These are phyloP conservation scores for Xenoacremonium recifei DNA, from an alignment of 2,329 filamentous ascomycete species.

Conservation along the genomic window DNA sequence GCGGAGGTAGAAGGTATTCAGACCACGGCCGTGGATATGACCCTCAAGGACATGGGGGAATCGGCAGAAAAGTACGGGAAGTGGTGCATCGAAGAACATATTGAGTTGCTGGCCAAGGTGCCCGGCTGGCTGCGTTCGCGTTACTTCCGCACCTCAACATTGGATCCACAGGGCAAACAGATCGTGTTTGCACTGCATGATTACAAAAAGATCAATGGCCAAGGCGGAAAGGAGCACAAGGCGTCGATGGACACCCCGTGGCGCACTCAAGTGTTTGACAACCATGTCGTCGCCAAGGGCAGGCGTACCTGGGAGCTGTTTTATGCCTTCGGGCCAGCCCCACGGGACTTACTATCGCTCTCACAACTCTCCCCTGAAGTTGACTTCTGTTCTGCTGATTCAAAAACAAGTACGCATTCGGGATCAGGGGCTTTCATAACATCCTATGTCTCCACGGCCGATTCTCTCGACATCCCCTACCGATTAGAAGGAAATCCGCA, in stretches of 20 bases:
- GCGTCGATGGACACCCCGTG: constrained; percentile 63
- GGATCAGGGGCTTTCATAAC: constrained; percentile 53
- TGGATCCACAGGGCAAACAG: constrained; percentile 53
- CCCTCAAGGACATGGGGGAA: constrained; percentile 46
- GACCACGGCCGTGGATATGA: constrained; percentile 61
- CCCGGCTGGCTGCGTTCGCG: constrained; percentile 78
- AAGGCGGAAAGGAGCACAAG: constrained; percentile 63
- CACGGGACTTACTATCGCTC: constrained; percentile 64
- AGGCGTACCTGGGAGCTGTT: constrained; percentile 68
- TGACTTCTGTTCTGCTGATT: constrained; percentile 54
- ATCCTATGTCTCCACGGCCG: constrained; percentile 66
- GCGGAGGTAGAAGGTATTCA: constrained; percentile 58
- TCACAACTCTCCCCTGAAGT: constrained; percentile 45
- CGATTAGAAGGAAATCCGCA: constrained; percentile 70
- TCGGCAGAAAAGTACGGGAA: constrained; percentile 55
- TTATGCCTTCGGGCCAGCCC: constrained; percentile 76
- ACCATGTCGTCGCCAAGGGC: constrained; percentile 55
- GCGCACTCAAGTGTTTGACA: constrained; percentile 56
- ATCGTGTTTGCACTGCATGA: constrained; percentile 70
- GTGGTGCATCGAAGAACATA: constrained; percentile 77
- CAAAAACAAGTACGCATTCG: constrained; percentile 53
- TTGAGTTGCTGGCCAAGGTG: constrained; percentile 67
- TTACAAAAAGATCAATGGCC: constrained; percentile 64
- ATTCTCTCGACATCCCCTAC: constrained; percentile 70
- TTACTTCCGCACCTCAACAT: constrained; percentile 63